Conservation (phyloP, 495 filamentous ascomycete species). For the Pseudomonodictys pantanalensis region DNA sequence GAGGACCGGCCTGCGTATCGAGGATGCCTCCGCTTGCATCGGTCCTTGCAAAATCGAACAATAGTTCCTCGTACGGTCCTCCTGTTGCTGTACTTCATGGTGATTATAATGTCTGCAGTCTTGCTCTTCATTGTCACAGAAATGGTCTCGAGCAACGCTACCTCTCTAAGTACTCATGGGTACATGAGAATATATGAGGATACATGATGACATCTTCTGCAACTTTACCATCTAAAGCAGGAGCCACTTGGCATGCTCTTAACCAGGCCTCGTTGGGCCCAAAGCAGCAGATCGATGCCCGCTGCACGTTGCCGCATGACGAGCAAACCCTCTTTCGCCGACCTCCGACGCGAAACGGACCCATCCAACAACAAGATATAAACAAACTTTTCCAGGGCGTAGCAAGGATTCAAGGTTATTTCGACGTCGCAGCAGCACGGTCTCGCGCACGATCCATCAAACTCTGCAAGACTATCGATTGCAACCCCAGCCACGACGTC, state of each 20-base stretch:
- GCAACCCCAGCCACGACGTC: constrained; percentile 3
- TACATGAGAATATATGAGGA: no score
- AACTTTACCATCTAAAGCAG: constrained; percentile 2
- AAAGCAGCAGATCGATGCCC: constrained; percentile 20
- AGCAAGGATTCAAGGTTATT: no score
- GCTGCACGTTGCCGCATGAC: constrained; percentile 7
- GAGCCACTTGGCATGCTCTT: background rate
- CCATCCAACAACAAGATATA: background rate
- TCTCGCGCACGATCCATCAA: no score
- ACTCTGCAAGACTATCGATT: no score
- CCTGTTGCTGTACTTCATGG: background rate
- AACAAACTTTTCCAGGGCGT: background rate
- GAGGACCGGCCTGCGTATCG: constrained; percentile 36
- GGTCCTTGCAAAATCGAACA: constrained; percentile 32
- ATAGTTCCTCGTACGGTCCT: constrained; percentile 22
- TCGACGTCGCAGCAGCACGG: no score
- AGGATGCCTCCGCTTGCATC: constrained; percentile 34
- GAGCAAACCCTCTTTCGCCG: constrained; percentile 9
- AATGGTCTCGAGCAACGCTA: no score
- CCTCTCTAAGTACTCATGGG: no score
- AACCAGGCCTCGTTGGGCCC: background rate
- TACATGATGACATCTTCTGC: background rate
- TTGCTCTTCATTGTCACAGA: no score
- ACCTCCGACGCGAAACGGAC: constrained; percentile 1
- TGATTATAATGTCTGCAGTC: background rate